phyloP scores from a whole-genome alignment of 1,284 basidiomycete species.

The Kalmanozyma brasiliensis region DNA sequence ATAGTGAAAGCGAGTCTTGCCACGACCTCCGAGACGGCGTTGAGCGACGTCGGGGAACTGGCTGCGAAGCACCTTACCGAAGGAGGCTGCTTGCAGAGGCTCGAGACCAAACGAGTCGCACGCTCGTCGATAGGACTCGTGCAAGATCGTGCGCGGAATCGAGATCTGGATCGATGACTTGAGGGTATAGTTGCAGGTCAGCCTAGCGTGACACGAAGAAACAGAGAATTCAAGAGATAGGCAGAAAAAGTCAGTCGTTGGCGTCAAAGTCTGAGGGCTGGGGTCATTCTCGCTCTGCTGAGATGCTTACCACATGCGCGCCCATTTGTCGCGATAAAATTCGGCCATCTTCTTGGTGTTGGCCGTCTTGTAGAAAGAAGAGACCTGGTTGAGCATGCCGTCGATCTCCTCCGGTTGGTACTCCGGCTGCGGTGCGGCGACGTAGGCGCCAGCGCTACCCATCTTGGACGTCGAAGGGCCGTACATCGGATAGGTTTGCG shows the following conservation, averaged over 20 bases:
- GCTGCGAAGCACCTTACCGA: slow-evolving; percentile 51
- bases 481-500: slow-evolving; percentile 24
- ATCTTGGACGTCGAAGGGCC: slow-evolving; percentile 24
- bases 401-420: slow-evolving; percentile 44
- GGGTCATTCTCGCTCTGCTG: background rate
- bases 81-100: slow-evolving; percentile 49
- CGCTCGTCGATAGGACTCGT: slow-evolving; percentile 50
- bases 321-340: slow-evolving; percentile 54
- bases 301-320: slow-evolving; percentile 43
- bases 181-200: slow-evolving; percentile 51
- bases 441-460: slow-evolving; percentile 12
- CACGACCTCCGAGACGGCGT: slow-evolving; percentile 43
- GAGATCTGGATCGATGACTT: slow-evolving; percentile 55
- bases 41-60: slow-evolving; percentile 50
- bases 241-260: background rate
- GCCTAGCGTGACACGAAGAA: slow-evolving; percentile 6
- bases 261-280: no score
- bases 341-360: slow-evolving; percentile 56
- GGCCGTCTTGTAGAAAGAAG: slow-evolving; percentile 46
- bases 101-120: slow-evolving; percentile 47
- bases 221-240: background rate
- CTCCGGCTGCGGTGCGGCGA: slow-evolving; percentile 25
- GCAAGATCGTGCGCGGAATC: slow-evolving; percentile 48
- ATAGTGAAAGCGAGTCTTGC: slow-evolving; percentile 55
- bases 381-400: slow-evolving; percentile 42